Conservation (phyloP, 2,329 filamentous ascomycete genomes). For the Pyrenochaeta sp. region DNA sequence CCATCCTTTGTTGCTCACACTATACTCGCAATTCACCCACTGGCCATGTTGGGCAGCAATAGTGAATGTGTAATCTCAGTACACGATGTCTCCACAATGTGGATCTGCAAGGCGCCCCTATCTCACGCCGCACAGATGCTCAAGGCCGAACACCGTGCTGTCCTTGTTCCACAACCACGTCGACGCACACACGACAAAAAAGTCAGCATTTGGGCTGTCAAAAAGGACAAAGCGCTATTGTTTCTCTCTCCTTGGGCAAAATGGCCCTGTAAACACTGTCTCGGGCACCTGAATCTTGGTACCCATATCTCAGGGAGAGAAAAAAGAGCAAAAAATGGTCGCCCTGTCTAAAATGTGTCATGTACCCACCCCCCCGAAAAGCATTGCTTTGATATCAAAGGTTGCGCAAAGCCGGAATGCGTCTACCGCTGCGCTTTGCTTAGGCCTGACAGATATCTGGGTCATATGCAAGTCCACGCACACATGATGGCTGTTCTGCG, state of each 20-base stretch:
- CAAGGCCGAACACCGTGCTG: background rate
- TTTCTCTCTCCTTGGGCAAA: background rate
- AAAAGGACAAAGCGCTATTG: background rate
- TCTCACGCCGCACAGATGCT: background rate
- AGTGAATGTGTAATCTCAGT: background rate
- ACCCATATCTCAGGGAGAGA: no score
- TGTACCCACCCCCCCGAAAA: no score
- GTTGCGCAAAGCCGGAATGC: no score
- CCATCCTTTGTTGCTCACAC: background rate
- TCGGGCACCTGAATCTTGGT: no score
- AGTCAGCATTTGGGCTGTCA: background rate
- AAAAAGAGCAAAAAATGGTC: no score
- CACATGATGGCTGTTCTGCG: no score
- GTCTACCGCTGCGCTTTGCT: no score
- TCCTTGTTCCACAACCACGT: background rate
- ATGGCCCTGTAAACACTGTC: no score
- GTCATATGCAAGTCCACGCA: no score
- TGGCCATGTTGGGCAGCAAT: slow-evolving; percentile 2
- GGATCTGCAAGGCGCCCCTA: background rate
- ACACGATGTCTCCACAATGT: background rate
- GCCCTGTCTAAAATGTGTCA: no score
- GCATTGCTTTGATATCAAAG: no score
- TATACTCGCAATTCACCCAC: background rate
- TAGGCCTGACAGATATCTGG: no score
- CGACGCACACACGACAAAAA: background rate